A percentile compares a stretch with the other conserved stretches of the same genome.
These are phyloP conservation scores for Glycine soja DNA, from an alignment of 306 rosid species.

Conservation along the genomic window DNA sequence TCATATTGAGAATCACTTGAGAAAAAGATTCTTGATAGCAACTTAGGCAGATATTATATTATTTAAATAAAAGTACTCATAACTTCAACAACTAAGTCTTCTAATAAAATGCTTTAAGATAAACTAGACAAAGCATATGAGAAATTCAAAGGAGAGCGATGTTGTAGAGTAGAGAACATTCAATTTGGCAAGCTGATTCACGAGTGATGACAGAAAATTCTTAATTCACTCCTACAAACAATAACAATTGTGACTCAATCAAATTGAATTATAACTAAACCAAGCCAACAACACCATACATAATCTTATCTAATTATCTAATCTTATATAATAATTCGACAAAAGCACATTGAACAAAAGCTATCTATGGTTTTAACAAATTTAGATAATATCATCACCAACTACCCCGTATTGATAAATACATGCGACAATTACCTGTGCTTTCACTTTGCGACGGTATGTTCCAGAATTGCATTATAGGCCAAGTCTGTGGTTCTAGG, in stretches of 20 bases:
- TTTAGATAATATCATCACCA: constrained; percentile 28
- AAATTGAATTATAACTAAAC: background rate
- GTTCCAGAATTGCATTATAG: constrained; percentile 90
- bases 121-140: background rate
- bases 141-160: background rate
- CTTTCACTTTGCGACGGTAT: constrained; percentile 96
- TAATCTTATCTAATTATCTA: no score
- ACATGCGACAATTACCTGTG: constrained; percentile 77
- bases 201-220: constrained; percentile 1
- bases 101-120: no score
- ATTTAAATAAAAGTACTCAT: no score
- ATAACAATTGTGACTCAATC: background rate
- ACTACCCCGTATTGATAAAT: constrained; percentile 37
- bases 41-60: no score
- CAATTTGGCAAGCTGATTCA: constrained; percentile 6
- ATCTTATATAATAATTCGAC: no score
- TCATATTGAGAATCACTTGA: no score
- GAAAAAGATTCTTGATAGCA: no score
- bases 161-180: background rate
- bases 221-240: background rate
- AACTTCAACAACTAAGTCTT: no score
- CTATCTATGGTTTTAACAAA: constrained; percentile 35
- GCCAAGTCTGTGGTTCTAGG: constrained; percentile 89
- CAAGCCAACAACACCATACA: constrained; percentile 12
- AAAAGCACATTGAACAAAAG: background rate